Percentiles rank a stretch among this genome's conserved stretches.
Conservation (phyloP, 2,329 filamentous ascomycete genomes). For the Elsinoe ampelina region DNA sequence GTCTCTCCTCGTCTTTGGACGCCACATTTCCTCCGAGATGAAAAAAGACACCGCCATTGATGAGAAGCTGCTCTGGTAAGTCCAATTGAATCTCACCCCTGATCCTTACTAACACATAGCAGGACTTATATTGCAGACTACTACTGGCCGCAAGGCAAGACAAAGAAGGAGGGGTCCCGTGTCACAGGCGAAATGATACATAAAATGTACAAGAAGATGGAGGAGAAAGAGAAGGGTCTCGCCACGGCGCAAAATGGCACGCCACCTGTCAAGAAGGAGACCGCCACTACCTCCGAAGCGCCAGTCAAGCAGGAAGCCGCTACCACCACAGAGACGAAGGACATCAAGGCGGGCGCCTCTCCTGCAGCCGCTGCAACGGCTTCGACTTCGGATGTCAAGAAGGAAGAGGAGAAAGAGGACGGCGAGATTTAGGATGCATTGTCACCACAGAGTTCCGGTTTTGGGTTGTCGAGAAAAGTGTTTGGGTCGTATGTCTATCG, state of each 20-base stretch:
- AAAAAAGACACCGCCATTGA: constrained; percentile 20
- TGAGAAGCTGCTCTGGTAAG: constrained; percentile 27
- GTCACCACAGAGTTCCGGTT: neutral
- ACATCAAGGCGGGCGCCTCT: neutral
- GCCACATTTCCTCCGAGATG: constrained; percentile 47
- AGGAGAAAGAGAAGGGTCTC: constrained; percentile 14
- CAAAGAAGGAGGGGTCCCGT: constrained; percentile 21
- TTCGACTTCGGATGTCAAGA: constrained; percentile 9
- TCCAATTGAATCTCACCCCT: neutral
- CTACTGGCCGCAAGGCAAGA: constrained; percentile 30
- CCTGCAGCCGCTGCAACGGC: neutral
- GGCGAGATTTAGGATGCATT: constrained; percentile 4
- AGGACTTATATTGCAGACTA: constrained; percentile 26
- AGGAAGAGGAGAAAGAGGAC: constrained; percentile 12
- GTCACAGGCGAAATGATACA: constrained; percentile 28
- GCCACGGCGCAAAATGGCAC: constrained; percentile 5
- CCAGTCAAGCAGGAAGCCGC: constrained; percentile 10
- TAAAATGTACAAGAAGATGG: constrained; percentile 30
- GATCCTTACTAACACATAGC: constrained; percentile 7
- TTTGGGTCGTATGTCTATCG: neutral
- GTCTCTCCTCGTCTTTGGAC: constrained; percentile 53
- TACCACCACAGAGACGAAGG: constrained; percentile 3
- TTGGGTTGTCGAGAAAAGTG: neutral
- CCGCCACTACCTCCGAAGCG: neutral
- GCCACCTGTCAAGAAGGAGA: neutral